Evolutionary conservation across 768 basidiomycete genomes (phyloP), one percentile per base, ranked within the genome.

Genomic region (Termitomyces sp.): DNA sequence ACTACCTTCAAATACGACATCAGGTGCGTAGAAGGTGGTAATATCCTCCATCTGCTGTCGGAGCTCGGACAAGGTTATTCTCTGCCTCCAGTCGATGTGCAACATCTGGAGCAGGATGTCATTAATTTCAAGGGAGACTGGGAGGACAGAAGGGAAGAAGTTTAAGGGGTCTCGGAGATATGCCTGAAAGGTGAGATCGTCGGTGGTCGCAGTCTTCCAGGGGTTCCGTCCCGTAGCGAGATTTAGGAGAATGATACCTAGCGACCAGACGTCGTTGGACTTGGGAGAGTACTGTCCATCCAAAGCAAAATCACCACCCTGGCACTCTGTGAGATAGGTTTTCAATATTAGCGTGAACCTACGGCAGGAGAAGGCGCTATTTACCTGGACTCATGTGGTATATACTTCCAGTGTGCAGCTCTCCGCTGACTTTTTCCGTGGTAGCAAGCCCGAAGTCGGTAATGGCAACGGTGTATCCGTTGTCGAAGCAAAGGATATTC

Each of bases 381-480:
- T 52, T 72, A 86, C 91, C 93, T 73, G 95, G 95, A 68, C 93
- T 95, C 90, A 98, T 95, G 74, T 97, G 96, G 73, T 94, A 97
- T n/a, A 95, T 85, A 66, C 92, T 95, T n/a, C 95, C 95, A 38
- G 95, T 97, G 54, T 92, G 85, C 73, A 95, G 93, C 72, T 98
- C 95, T 56, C 82, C 82, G 67, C 92, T 94, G 57, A 83, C 77
- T 68, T 82, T 84, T 63, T 96, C 93, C 23, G 89, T 89, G 5
- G 95, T 97, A 2, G 95, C 89, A 7, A 98, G 82, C 26, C 96
- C 96, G 72, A 98, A 98, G 75, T 98, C 96, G 40, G 95, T 95
- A 62, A 98, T 83, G 54, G 91, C 87, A 55, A 97, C 83, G 53
- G 84, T 80, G 63, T 81, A 77, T 50, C 94, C 95, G 63, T 81